These are phyloP conservation scores for Microsporum canis DNA, from an alignment of 2,329 filamentous ascomycete genomes.

Conservation along the genomic window DNA sequence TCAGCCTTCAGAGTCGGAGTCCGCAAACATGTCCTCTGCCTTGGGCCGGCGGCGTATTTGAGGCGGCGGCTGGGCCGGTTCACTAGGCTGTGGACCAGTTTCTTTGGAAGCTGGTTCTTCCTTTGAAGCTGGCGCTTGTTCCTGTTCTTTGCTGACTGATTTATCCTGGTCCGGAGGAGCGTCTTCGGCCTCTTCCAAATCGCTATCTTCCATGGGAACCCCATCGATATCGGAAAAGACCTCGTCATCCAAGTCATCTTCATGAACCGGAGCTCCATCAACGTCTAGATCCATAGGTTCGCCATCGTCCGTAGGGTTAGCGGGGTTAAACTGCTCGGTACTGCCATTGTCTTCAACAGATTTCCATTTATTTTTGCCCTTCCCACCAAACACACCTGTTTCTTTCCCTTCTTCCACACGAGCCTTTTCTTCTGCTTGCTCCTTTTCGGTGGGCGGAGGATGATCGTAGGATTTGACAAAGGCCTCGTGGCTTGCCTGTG, in stretches of 20 bases:
- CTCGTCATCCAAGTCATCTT: slow-evolving; percentile 31
- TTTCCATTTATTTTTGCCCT: slow-evolving; percentile 37
- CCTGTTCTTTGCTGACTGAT: slow-evolving; percentile 24
- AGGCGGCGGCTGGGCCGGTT: slow-evolving; percentile 23
- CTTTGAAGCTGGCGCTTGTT: neutral
- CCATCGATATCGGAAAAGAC: slow-evolving; percentile 36
- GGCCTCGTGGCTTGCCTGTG: slow-evolving; percentile 58
- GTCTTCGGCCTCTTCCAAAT: slow-evolving; percentile 41
- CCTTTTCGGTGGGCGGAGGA: slow-evolving; percentile 46
- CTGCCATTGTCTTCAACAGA: slow-evolving; percentile 34
- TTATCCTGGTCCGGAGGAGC: slow-evolving; percentile 31
- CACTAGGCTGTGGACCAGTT: slow-evolving; percentile 18
- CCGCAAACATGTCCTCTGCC: slow-evolving; percentile 80
- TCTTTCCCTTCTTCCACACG: slow-evolving; percentile 33
- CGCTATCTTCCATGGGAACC: slow-evolving; percentile 37
- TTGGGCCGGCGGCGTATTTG: slow-evolving; percentile 52
- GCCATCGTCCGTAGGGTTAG: slow-evolving; percentile 6
- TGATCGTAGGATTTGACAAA: slow-evolving; percentile 62
- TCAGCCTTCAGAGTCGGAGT: slow-evolving; percentile 48
- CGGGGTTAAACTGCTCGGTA: slow-evolving; percentile 10
- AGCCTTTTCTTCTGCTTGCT: slow-evolving; percentile 35
- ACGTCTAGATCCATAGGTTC: slow-evolving; percentile 21
- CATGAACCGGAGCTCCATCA: slow-evolving; percentile 22
- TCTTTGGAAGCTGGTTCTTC: slow-evolving; percentile 14
- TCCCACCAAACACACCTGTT: slow-evolving; percentile 25